Evolutionary conservation across 495 filamentous ascomycete genomes (phyloP), one percentile per base, ranked within the genome.

Genomic region (Tuber melanosporum): DNA sequence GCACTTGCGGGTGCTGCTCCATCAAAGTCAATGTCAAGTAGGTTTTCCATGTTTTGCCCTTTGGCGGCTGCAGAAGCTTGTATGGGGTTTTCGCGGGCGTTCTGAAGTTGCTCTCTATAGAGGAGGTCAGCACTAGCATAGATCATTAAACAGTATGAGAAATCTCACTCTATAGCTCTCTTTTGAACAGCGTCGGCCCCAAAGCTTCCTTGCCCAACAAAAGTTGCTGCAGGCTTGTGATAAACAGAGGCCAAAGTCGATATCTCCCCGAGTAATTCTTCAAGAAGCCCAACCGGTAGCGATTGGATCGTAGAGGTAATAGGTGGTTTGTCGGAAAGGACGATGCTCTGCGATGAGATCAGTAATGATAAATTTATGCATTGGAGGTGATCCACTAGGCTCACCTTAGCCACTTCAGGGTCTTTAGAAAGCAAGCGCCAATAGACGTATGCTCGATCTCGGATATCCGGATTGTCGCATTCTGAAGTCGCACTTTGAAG

Each of bases 241-340:
- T 99, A 99, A n/a, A 99, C 95, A 19, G 95, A 98, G 2, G 95
- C 94, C 36, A 99, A 89, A 19, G 96, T 97, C n/a, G 94, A 97
- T 20, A 99, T 89, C 84, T 98, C 94, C 8, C 87, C 87, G 19
- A 98, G 89, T 6, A 99, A 90, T 80, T 93, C 90, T 45, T 98
- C 94, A 26, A 99, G 91, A 10, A 98, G 88, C 14, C 89, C 85
- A 32, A 92, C 89, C 3, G 96, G 94, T 32, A 98, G 89, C 73
- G 93, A 93, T 79, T 91, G 91, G 84, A 97, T 96, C 19, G 95
- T 98, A 32, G 94, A 93, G 46, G 92, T 91, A 83, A 99, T 99
- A 43, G 94, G 90, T 3, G 96, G 95, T 83, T 97, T 97, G 71
- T 95, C 92, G 8, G 95, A 94, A 69, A 99, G 91, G 70, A 99